Base-by-base conservation (phyloP, 768 basidiomycete genomes). In the Candolleomyces aberdarensis region DNA sequence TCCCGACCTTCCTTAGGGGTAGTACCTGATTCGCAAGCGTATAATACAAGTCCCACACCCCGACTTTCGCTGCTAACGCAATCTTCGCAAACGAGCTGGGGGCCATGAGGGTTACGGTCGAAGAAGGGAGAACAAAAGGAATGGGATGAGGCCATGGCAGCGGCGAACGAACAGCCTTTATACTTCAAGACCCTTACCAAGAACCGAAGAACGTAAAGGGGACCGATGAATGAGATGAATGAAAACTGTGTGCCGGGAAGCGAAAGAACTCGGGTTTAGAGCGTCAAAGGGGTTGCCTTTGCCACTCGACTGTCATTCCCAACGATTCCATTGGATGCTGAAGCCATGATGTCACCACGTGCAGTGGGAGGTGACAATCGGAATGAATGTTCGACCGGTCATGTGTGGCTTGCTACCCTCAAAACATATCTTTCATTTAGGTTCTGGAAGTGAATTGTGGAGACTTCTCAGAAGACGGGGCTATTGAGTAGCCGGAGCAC, bases 21-120 rank as follows among this genome's bases (percentile, higher is more conserved):
- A 76, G 71, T 46, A 89, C 62, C 1, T 83, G 62, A 67, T 91
- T 90, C 67, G 74, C 57, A 0, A 86, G 8, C 7, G 79, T 78
- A 61, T 88, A 77, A 1, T 74, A 65, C 15, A 78, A 61, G 65
- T 91, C 89, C 81, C 83, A 86, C 36, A 73, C 55, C 40, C 83
- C 63, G 56, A 85, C 66, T 41, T 61, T 63, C 19, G 74, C 44
- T 17, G 51, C n/a, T 13, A 22, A 40, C 10, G 22, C 48, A 15
- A 32, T 17, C 32, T 49, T 49, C n/a, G 32, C 29, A 51, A 51
- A 14, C 3, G 29, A 9, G 20, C 26, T 9, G 49, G 49, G 20
- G 20, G 49, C 29, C 49, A 51, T 31, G 29, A 47, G 20, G 46
- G 43, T 44, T 44, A n/a, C 43, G 3, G 48, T 29, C 22, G 29